These are phyloP conservation scores for Globisporangium viniferum DNA, from an alignment of 352 stramenopile species.

Conservation along the genomic window DNA sequence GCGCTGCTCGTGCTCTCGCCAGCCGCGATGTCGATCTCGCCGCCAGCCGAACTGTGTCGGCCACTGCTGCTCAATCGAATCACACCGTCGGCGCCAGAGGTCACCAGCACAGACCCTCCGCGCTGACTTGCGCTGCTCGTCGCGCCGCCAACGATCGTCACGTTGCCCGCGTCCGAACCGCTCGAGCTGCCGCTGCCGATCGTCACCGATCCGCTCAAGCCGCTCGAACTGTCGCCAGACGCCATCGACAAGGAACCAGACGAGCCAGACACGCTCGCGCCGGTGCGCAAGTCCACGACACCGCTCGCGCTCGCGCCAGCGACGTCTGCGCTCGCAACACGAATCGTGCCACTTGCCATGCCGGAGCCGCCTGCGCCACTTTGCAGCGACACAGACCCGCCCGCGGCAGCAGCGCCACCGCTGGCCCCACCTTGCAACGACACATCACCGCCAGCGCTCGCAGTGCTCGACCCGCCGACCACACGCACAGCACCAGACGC, in stretches of 20 bases:
- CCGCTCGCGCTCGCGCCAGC: neutral
- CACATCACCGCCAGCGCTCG: neutral
- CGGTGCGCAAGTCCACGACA: neutral
- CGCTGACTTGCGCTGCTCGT: neutral
- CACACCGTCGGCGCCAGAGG: neutral
- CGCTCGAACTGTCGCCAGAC: neutral
- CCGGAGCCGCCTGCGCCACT: neutral
- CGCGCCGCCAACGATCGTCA: neutral
- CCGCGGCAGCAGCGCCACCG: neutral
- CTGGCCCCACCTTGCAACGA: neutral
- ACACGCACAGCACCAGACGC: neutral
- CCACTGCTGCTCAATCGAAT: neutral
- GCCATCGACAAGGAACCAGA: slow-evolving; percentile 1
- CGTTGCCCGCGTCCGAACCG: neutral
- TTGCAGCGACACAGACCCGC: neutral
- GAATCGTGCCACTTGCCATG: neutral
- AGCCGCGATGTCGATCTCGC: too few relatives aligned
- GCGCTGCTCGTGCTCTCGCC: too few relatives aligned
- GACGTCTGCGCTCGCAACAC: neutral
- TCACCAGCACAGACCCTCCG: neutral
- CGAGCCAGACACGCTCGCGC: neutral
- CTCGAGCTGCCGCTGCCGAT: neutral
- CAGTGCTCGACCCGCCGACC: neutral
- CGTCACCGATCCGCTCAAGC: slow-evolving; percentile 10
- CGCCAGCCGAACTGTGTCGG: too few relatives aligned